These are phyloP conservation scores for Escovopsis weberi DNA, from an alignment of 2,329 filamentous ascomycete genomes.

Conservation along the genomic window DNA sequence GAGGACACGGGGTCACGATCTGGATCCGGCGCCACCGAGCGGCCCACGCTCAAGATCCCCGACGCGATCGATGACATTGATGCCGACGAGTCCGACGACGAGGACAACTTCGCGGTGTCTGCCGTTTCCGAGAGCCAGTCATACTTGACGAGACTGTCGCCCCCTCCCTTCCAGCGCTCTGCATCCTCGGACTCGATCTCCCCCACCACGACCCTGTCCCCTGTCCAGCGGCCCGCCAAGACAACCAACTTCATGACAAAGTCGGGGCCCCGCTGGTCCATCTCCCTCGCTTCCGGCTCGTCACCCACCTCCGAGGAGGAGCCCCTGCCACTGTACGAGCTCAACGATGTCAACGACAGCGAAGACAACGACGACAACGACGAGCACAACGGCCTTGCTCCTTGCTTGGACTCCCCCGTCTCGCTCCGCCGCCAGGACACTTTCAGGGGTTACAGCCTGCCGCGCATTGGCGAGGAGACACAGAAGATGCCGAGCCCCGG, in stretches of 20 bases:
- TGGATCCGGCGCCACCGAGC: conserved; percentile 14
- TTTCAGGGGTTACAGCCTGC: conserved; percentile 33
- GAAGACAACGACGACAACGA: conserved; percentile 21
- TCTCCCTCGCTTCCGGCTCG: conserved; percentile 12
- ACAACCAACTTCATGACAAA: conserved; percentile 8
- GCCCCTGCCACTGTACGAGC: conserved; percentile 32
- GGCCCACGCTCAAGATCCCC: conserved; percentile 19
- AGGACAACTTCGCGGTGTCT: conserved; percentile 47
- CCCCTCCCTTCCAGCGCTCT: conserved; percentile 33
- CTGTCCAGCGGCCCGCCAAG: conserved; percentile 5
- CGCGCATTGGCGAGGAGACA: conserved; percentile 15
- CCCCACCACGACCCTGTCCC: conserved; percentile 9
- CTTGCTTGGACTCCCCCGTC: background rate
- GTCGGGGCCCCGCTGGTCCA: conserved; percentile 13
- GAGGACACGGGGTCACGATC: conserved; percentile 25
- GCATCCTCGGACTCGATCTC: conserved; percentile 16
- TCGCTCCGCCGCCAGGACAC: conserved; percentile 5
- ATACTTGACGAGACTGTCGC: conserved; percentile 34
- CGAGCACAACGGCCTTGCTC: background rate
- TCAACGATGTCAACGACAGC: conserved; percentile 28
- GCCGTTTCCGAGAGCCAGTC: conserved; percentile 29
- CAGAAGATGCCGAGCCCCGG: conserved; percentile 10
- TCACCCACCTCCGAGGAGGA: conserved; percentile 26
- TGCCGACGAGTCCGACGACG: conserved; percentile 39
- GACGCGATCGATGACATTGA: conserved; percentile 22